phyloP scores from a whole-genome alignment of 345 rosid genomes.

The Iberis pinnata region DNA sequence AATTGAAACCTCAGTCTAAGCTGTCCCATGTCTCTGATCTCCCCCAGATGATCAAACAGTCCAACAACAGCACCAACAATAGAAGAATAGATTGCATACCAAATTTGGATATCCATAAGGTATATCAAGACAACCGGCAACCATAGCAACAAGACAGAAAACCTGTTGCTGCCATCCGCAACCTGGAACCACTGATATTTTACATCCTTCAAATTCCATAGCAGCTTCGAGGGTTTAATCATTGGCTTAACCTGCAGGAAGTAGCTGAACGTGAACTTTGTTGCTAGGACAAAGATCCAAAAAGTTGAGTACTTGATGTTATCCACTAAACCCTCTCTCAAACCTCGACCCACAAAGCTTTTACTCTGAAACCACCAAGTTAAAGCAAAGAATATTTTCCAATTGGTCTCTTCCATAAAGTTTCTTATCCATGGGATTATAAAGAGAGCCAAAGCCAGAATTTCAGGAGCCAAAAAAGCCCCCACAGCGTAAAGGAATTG shows the following conservation, averaged over 20 bases:
- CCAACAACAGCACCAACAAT: conserved; percentile 84
- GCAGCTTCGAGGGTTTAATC: conserved; percentile 54
- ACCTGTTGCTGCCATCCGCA: conserved; percentile 48
- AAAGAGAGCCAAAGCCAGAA: conserved; percentile 71
- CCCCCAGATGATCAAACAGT: conserved; percentile 84
- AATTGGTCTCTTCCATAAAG: conserved; percentile 77
- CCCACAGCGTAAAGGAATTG: conserved; percentile 58
- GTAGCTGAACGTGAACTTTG: conserved; percentile 79
- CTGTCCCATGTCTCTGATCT: conserved; percentile 83
- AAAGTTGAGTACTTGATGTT: conserved; percentile 70
- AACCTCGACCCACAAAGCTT: conserved; percentile 72
- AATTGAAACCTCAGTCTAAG: conserved; percentile 91
- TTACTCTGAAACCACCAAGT: conserved; percentile 84
- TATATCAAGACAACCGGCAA: conserved; percentile 74
- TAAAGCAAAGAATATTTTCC: conserved; percentile 61
- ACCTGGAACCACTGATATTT: conserved; percentile 66
- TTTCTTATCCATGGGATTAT: conserved; percentile 87
- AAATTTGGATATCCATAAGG: conserved; percentile 90
- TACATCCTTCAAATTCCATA: conserved; percentile 39
- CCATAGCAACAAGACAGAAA: conserved; percentile 78
- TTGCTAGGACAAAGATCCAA: conserved; percentile 74
- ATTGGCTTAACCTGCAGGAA: conserved; percentile 81
- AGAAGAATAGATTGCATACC: conserved; percentile 86
- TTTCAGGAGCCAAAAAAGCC: conserved; percentile 64
- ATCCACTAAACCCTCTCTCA: conserved; percentile 76